phyloP scores from a whole-genome alignment of 176 grass and related monocot genomes.

The Oryza meridionalis region DNA sequence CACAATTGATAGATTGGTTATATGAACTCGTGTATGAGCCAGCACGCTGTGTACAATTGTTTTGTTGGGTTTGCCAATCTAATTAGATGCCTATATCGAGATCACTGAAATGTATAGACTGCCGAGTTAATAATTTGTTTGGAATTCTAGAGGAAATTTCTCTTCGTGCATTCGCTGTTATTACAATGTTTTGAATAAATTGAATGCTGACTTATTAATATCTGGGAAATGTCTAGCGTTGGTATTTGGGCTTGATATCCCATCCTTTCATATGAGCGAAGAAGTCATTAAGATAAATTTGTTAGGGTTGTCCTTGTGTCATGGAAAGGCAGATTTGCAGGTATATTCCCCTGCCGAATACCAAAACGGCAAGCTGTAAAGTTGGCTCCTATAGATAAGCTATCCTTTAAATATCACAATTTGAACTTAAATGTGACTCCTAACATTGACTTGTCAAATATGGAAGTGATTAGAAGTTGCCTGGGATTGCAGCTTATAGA shows the following conservation, averaged over 20 bases:
- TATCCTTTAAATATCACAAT: not conserved
- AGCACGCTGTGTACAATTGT: not conserved
- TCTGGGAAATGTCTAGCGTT: not conserved
- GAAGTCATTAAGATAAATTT: slow-evolving; percentile 14
- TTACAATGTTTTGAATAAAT: not conserved
- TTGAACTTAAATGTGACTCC: not conserved
- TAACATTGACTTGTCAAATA: not conserved
- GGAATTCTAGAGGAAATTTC: not conserved
- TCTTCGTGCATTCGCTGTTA: not conserved
- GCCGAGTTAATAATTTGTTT: not conserved
- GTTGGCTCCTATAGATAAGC: not conserved
- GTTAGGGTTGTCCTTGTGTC: not conserved
- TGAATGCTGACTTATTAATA: slow-evolving; percentile 2
- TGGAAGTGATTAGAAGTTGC: not conserved
- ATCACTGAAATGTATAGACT: not conserved
- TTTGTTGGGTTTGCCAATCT: slow-evolving; percentile 3
- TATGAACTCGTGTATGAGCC: not conserved
- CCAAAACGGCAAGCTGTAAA: slow-evolving; percentile 13
- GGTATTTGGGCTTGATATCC: not conserved
- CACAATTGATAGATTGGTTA: not conserved
- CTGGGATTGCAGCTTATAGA: not conserved
- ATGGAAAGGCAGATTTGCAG: not conserved
- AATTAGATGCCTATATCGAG: not conserved
- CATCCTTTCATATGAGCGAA: not conserved
- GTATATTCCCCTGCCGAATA: slow-evolving; percentile 10